Conservation (phyloP, 352 stramenopile genomes). For the Globisporangium barbulae region DNA sequence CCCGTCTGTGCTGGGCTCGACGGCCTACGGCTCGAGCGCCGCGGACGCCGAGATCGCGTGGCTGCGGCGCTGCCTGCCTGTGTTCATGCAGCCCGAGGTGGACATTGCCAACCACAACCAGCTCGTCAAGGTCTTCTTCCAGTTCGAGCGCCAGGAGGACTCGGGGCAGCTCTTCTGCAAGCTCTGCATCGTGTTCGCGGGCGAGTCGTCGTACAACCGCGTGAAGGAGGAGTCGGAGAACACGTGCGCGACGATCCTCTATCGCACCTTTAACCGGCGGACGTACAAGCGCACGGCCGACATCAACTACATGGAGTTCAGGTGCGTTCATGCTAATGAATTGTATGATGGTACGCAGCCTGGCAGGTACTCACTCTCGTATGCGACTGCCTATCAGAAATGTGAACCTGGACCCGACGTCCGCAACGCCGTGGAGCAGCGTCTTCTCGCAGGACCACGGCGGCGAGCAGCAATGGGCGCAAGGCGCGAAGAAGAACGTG, state of each 20-base stretch:
- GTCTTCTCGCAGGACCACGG: slow-evolving; percentile 76
- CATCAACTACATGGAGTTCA: slow-evolving; percentile 89
- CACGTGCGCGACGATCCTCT: slow-evolving; percentile 68
- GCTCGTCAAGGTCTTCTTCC: slow-evolving; percentile 81
- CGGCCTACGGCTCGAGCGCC: slow-evolving; percentile 23
- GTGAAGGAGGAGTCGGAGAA: slow-evolving; percentile 70
- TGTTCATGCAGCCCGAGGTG: slow-evolving; percentile 82
- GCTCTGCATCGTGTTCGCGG: slow-evolving; percentile 79
- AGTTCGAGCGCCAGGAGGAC: slow-evolving; percentile 65
- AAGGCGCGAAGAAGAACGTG: slow-evolving; percentile 80
- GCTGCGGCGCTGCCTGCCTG: slow-evolving; percentile 74
- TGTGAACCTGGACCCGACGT: slow-evolving; percentile 52
- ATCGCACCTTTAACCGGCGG: slow-evolving; percentile 82
- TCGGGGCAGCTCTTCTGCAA: slow-evolving; percentile 56
- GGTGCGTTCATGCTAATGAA: slow-evolving; percentile 24
- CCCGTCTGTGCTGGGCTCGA: slow-evolving; percentile 16
- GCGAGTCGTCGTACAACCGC: slow-evolving; percentile 86
- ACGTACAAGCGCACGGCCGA: slow-evolving; percentile 87
- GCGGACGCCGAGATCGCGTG: slow-evolving; percentile 58
- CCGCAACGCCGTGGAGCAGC: slow-evolving; percentile 45
- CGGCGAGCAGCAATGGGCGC: slow-evolving; percentile 76
- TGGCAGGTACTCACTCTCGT: background rate
- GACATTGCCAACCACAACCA: slow-evolving; percentile 81
- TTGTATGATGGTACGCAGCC: background rate
- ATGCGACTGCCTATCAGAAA: slow-evolving; percentile 24